These are phyloP conservation scores for Parmales sp. DNA, from an alignment of 108 stramenopile genomes.

Conservation along the genomic window DNA sequence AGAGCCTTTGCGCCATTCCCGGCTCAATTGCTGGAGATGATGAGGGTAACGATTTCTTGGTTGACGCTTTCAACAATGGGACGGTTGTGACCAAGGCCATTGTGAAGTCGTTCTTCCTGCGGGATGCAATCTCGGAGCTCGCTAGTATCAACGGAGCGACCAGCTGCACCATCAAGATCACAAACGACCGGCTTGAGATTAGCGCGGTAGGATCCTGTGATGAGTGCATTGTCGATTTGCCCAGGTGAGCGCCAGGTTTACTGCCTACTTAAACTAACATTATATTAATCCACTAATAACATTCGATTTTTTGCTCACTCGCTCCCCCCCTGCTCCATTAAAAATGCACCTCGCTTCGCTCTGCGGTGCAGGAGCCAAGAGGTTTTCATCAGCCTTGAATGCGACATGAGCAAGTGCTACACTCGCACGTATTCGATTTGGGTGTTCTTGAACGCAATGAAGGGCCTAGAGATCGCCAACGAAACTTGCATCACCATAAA, in stretches of 20 bases:
- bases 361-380: no score
- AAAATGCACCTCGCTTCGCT: no score
- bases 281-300: no score
- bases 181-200: slow-evolving; percentile 37
- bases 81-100: slow-evolving; percentile 44
- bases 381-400: neutral
- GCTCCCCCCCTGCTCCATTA: no score
- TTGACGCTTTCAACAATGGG: slow-evolving; percentile 44
- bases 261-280: no score
- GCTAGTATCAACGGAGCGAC: slow-evolving; percentile 39
- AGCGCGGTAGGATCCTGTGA: slow-evolving; percentile 38
- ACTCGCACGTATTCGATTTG: slow-evolving; percentile 30
- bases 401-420: neutral
- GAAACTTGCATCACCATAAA: slow-evolving; percentile 60
- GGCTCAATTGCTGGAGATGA: slow-evolving; percentile 34
- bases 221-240: slow-evolving; percentile 28
- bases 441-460: slow-evolving; percentile 39
- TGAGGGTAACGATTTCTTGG: slow-evolving; percentile 32
- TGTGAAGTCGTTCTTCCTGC: slow-evolving; percentile 35
- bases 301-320: no score
- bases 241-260: no score
- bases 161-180: slow-evolving; percentile 25
- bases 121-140: slow-evolving; percentile 40
- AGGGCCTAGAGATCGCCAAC: slow-evolving; percentile 48
- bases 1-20: slow-evolving; percentile 35